These are phyloP conservation scores for Diaporthe helianthi DNA, from an alignment of 2,329 filamentous ascomycete species.

Conservation along the genomic window DNA sequence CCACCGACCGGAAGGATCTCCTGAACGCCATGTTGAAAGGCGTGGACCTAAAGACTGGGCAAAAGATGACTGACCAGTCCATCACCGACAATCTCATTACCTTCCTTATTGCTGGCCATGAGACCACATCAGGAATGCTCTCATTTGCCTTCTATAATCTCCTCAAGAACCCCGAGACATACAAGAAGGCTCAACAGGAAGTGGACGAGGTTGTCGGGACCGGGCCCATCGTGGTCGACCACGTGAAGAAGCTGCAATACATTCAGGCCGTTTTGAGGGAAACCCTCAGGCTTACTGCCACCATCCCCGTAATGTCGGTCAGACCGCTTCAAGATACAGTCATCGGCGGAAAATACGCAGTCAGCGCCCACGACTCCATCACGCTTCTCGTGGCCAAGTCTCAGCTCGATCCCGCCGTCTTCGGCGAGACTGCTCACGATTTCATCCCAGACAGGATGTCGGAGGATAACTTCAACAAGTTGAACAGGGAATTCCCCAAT, in stretches of 20 bases:
- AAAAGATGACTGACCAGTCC: conserved; percentile 66
- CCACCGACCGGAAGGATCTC: conserved; percentile 68
- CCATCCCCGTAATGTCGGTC: conserved; percentile 65
- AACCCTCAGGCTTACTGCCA: conserved; percentile 67
- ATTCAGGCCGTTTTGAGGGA: conserved; percentile 71
- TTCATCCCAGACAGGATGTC: conserved; percentile 78
- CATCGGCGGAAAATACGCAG: conserved; percentile 66
- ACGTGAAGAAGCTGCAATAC: conserved; percentile 70
- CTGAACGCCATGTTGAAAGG: conserved; percentile 74
- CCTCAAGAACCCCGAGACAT: conserved; percentile 66
- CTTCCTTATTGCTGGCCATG: conserved; percentile 74
- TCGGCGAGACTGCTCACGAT: conserved; percentile 67
- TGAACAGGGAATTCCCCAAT: conserved; percentile 66
- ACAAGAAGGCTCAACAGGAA: conserved; percentile 69
- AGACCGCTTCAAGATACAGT: conserved; percentile 58
- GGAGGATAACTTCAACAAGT: conserved; percentile 68
- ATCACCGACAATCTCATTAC: conserved; percentile 77
- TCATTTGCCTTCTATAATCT: conserved; percentile 72
- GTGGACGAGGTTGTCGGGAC: conserved; percentile 70
- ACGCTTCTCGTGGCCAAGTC: conserved; percentile 57
- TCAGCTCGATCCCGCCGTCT: conserved; percentile 70
- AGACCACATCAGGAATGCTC: conserved; percentile 73
- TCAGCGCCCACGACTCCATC: conserved; percentile 60
- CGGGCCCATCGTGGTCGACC: conserved; percentile 63
- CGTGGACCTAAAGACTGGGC: conserved; percentile 70